Evolutionary conservation across 768 basidiomycete species (phyloP).

Genomic region (Boletus pseudo-olivaceus): DNA sequence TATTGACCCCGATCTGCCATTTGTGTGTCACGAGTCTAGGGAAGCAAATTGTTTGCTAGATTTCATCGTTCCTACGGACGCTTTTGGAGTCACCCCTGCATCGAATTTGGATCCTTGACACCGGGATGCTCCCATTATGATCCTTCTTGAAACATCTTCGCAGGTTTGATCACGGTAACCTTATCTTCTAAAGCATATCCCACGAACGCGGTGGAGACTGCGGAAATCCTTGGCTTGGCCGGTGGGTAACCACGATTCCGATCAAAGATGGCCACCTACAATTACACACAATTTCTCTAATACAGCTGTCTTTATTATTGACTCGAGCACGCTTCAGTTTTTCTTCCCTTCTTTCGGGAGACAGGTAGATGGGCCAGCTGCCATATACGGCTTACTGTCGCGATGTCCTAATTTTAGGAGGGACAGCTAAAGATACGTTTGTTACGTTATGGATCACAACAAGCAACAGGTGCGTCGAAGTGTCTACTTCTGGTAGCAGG

Average conservation of each 20-base stretch:
- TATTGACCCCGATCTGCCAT: background rate
- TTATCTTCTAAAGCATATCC: background rate
- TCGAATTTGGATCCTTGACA: too few relatives aligned
- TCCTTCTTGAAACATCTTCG: slow-evolving; percentile 1
- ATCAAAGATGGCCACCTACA: slow-evolving; percentile 1
- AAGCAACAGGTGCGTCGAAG: background rate
- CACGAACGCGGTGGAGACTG: background rate
- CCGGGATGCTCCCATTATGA: background rate
- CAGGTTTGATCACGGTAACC: too few relatives aligned
- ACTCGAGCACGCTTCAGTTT: background rate
- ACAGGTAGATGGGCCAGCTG: background rate
- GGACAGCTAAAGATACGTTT: too few relatives aligned
- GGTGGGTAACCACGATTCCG: background rate
- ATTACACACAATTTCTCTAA: background rate
- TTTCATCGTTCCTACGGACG: background rate
- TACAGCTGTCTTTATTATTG: background rate
- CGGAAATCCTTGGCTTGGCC: background rate
- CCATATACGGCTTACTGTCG: background rate
- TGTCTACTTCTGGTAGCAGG: background rate
- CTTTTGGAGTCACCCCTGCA: background rate
- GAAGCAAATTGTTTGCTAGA: background rate
- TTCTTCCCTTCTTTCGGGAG: background rate
- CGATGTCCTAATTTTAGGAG: too few relatives aligned
- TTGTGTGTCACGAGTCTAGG: background rate
- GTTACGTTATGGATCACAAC: background rate